Evolutionary conservation across 805 yeast species (phyloP), one percentile per base, ranked within the genome.

Genomic region (Isabelozyma gotoi): DNA sequence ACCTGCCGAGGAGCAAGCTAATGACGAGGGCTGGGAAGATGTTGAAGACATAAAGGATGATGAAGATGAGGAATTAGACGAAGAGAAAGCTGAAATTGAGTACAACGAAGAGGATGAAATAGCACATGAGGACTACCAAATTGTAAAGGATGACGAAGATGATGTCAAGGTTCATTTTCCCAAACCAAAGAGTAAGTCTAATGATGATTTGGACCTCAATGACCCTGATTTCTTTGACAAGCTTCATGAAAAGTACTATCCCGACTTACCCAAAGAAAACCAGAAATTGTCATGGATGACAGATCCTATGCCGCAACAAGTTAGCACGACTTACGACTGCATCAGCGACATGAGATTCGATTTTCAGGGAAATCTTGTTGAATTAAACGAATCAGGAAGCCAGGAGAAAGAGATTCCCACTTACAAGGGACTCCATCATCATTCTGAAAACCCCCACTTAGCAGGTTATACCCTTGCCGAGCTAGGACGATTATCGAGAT

Each of bases 401-500:
- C 46, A 53, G 10, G 42, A 44, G 7, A 37, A 44, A 3, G 62
- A 62, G 6, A 62, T 79, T 5, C 81, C 85, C 2, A 73, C 84
- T 0, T 68, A 73, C 33, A 59, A 77, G 33, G 99, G 96, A 0
- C 74, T 94, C 19, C 97, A 89, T 56, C 98, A 94, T 60, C 99
- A 94, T 63, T 77, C 97, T 0, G 88, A 85, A 8, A 82, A 85
- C 38, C 97, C 98, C 0, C 82, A 83, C 36, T 71, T 91, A 41
- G 96, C 98, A 0, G 99, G 99, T 0, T 94, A 94, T 62, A 91
- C 97, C 0, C 60, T 94, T 18, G 72, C 80, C 0, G 99, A 94
- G 59, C 71, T 94, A 40, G 84, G 85, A 1, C 94, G 85, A 52
- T 74, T 88, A 38, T 68, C 90, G 4, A 73, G 96, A 49, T 88